These are phyloP conservation scores for Neonothopanus nambi DNA, from an alignment of 1,284 basidiomycete genomes.

Conservation along the genomic window DNA sequence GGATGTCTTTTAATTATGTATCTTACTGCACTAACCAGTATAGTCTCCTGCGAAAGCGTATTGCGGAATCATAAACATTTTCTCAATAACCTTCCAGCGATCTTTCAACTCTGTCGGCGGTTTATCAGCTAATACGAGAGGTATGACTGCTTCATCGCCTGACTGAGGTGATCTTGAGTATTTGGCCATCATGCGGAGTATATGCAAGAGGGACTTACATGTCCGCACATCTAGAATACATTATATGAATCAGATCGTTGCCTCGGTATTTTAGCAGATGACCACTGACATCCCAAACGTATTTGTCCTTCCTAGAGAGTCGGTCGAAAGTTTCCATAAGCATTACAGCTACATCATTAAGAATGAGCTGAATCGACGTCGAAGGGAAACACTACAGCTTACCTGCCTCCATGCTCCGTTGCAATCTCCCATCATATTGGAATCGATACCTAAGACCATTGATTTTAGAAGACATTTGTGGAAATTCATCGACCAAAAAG, in stretches of 20 bases:
- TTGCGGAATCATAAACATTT: constrained; percentile 66
- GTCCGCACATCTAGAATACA: constrained; percentile 53
- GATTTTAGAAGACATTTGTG: background rate
- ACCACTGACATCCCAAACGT: constrained; percentile 65
- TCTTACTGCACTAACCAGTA: constrained; percentile 46
- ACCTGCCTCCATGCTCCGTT: constrained; percentile 67
- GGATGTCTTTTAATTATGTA: background rate
- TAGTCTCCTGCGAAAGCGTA: constrained; percentile 69
- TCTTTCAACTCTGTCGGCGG: constrained; percentile 52
- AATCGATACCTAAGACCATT: constrained; percentile 44
- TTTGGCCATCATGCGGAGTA: background rate
- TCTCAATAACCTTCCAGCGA: constrained; percentile 65
- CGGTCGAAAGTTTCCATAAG: constrained; percentile 69
- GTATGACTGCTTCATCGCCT: constrained; percentile 59
- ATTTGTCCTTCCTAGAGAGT: constrained; percentile 64
- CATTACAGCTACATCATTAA: constrained; percentile 52
- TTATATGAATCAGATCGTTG: constrained; percentile 8
- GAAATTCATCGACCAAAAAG: constrained; percentile 14
- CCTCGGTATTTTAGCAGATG: background rate
- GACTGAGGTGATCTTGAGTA: constrained; percentile 39
- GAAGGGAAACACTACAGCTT: constrained; percentile 6
- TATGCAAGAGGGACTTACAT: constrained; percentile 42
- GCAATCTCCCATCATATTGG: constrained; percentile 66
- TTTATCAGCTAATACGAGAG: constrained; percentile 48
- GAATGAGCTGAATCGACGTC: background rate